Base-by-base conservation (phyloP, 2,329 filamentous ascomycete species). In the Graphilbum fragrans region DNA sequence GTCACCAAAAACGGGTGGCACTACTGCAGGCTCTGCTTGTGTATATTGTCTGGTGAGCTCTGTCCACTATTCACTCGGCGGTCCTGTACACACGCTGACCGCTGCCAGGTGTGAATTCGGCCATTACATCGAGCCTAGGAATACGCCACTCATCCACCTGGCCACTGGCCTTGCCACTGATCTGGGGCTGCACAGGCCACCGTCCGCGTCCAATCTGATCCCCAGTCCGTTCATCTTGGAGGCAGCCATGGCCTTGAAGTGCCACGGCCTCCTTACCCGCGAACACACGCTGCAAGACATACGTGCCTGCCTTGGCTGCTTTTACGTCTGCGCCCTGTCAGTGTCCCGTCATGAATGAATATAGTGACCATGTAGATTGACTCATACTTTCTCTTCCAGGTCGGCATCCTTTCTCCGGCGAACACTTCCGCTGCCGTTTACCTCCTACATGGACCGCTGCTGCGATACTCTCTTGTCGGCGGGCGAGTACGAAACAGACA, bases 241-340 rank as follows among this genome's bases (percentile, higher is more conserved):
- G 11, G 58, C 55, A 0, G 53, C 55, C 51, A 41, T 46, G 0
- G 49, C 52, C 0, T 43, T 48, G 0, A 47, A 47, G 2, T 44
- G 44, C 0, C 41, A 44, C 4, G 39, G 39, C 2, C 12, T 17
- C 8, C 52, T 48, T 17, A 34, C 35, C 0, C 40, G 51, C 1
- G 38, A 36, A n/a, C 61, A 60, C 14, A 54, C 55, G 3, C 42
- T 55, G 1, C 54, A 59, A 1, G 63, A 66, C 27, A 61, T 62
- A 46, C 58, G 65, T 1, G 56, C 64, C 0, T 50, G 62, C 3
- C 46, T 68, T 1, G 65, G 63, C 0, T 55, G 57, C 38, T 68
- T 61, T 33, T 64, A 64, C 20, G 38, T 62, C 2, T 54, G 56
- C 6, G 21, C 41, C 9, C 14, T 38, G 35, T 41, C 6, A 2